phyloP scores from a whole-genome alignment of 805 yeast species.

The Monosporozyma solicola region DNA sequence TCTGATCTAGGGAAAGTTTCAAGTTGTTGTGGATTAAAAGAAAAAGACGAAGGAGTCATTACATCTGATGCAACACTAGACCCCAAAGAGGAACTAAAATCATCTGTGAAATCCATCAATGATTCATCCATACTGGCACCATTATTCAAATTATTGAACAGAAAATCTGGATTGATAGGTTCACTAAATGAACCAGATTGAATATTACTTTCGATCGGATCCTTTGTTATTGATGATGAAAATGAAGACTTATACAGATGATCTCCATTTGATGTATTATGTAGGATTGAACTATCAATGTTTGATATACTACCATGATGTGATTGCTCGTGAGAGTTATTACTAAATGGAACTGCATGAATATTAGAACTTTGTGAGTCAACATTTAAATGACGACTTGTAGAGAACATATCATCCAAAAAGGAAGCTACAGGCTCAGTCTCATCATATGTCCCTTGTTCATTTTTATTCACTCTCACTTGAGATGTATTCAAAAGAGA shows the following conservation, averaged over 20 bases:
- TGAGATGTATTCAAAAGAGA: not conserved
- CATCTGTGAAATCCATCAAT: conserved; percentile 18
- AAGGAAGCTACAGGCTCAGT: conserved; percentile 10
- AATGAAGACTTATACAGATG: not conserved
- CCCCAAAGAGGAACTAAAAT: conserved; percentile 23
- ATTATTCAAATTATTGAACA: conserved; percentile 7
- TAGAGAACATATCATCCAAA: conserved; percentile 18
- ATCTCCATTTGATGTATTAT: not conserved
- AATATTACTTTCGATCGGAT: not conserved
- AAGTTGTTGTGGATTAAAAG: conserved; percentile 19
- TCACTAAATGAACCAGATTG: conserved; percentile 4
- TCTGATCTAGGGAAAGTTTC: conserved; percentile 5
- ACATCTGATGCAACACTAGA: conserved; percentile 23
- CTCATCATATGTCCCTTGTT: not conserved
- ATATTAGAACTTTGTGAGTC: not conserved
- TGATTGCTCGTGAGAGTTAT: not conserved
- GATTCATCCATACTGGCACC: conserved; percentile 14
- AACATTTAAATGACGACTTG: conserved; percentile 3
- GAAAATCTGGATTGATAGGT: conserved; percentile 10
- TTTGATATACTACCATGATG: not conserved
- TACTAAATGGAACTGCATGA: not conserved
- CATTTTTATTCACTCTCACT: no score
- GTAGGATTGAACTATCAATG: not conserved
- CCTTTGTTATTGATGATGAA: not conserved
- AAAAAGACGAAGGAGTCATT: conserved; percentile 18